Base-by-base conservation (phyloP, 768 basidiomycete genomes). In the Kondoa subrosea region DNA sequence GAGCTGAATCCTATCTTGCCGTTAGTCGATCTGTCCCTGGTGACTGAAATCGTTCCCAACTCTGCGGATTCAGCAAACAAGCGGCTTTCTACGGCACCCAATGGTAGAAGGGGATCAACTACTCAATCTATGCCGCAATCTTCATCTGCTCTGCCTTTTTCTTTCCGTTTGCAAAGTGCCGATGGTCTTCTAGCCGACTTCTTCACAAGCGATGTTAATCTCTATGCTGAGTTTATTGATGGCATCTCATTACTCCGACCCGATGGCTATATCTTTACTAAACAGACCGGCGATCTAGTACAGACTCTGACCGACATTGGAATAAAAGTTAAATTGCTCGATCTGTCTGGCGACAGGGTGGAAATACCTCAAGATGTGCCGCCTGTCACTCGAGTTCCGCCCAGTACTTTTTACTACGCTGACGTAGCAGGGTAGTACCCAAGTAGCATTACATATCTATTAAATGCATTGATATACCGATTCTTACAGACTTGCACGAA, bases 151-250 rank as follows among this genome's bases (percentile, higher is more conserved):
- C 12, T 15, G 86, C 83, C 85, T 0, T 79, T 88, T 27, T 87
- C 87, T 2, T 91, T 91, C 77, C 87, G 87, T 8, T 78, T 91
- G 63, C 76, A 89, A 64, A 85, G 82, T 67, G 31, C 67, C n/a
- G 60, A 80, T 83, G 4, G 83, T 82, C 85, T 86, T 1, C 75
- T 89, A 67, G 88, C 86, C 2, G 87, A 89, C 75, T 83, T 85
- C 68, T 85, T 89, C 72, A 87, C 88, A 1, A 83, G 85, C 31
- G 84, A 90, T 76, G 82, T 83, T 65, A 84, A 85, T 21, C 80
- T 86, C 21, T 91, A 88, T 86, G 87, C 88, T 17, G 91, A 93
- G 78, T 93, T 91, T 91, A 89, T 89, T 1, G 91, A 93, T 76
- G 91, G 90, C 2, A 75, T 93, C 76, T 89, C 89, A 73, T 87